Conservation (phyloP, 1,284 basidiomycete genomes). For the Trichosporon asahii region DNA sequence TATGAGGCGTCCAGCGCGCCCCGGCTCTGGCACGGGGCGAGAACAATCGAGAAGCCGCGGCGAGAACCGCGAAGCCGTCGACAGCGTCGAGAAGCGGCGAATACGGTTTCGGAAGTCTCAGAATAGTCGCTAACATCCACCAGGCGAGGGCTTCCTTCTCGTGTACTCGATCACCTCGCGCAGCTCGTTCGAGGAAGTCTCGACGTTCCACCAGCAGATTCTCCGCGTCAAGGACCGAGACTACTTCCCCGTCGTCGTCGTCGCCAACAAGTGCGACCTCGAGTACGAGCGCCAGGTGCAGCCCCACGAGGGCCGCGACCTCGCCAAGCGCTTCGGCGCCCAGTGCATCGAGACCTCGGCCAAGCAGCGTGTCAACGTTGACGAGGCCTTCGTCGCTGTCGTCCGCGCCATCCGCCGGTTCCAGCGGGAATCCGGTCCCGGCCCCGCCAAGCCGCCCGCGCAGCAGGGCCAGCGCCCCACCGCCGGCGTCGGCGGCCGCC, state of each 20-base stretch:
- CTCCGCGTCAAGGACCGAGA: slow-evolving; percentile 89
- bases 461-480: slow-evolving; percentile 55
- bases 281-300: slow-evolving; percentile 98
- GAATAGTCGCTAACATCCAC: slow-evolving; percentile 64
- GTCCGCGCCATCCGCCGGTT: slow-evolving; percentile 95
- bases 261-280: slow-evolving; percentile 98
- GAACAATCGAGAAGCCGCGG: not conserved
- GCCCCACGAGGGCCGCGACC: slow-evolving; percentile 94
- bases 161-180: slow-evolving; percentile 93
- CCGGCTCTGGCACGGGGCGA: not conserved
- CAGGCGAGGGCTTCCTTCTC: slow-evolving; percentile 96
- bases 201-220: slow-evolving; percentile 94
- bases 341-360: slow-evolving; percentile 98
- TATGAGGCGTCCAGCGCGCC: not conserved
- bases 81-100: not conserved
- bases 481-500: slow-evolving; percentile 58
- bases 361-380: slow-evolving; percentile 97
- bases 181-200: slow-evolving; percentile 93
- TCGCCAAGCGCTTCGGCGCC: slow-evolving; percentile 94
- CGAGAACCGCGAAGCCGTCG: not conserved
- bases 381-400: slow-evolving; percentile 96
- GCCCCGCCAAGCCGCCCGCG: slow-evolving; percentile 42
- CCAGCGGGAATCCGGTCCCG: slow-evolving; percentile 64
- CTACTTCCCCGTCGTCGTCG: slow-evolving; percentile 94
- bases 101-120: too few relatives aligned